A percentile compares a stretch with the other conserved stretches of the same genome.
Conservation (phyloP, 345 rosid species). For the Mallotus nudiflorus region DNA sequence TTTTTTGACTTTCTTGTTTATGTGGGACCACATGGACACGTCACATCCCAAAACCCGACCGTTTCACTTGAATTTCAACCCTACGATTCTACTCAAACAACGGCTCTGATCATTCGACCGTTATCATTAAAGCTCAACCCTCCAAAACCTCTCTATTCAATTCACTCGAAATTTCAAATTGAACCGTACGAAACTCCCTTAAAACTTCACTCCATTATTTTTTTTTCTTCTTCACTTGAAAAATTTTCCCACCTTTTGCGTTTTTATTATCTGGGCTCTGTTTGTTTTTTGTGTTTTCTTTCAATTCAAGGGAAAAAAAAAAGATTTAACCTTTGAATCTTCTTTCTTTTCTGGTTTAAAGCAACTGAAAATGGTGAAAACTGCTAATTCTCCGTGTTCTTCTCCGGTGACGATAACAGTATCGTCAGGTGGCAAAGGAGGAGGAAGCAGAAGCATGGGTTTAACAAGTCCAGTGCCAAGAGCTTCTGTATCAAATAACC, state of each 20-base stretch:
- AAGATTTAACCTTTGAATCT: not conserved
- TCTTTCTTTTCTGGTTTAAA: not conserved
- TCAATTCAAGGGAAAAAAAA: not conserved
- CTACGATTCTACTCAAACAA: slow-evolving; percentile 38
- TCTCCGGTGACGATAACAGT: slow-evolving; percentile 77
- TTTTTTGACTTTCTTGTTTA: slow-evolving; percentile 10
- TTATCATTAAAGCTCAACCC: slow-evolving; percentile 25
- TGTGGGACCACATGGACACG: slow-evolving; percentile 12
- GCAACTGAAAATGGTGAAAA: slow-evolving; percentile 47
- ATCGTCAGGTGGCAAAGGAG: slow-evolving; percentile 62
- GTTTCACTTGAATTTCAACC: slow-evolving; percentile 32
- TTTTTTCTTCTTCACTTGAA: not conserved
- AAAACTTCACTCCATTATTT: not conserved
- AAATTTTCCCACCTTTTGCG: not conserved
- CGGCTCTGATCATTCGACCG: slow-evolving; percentile 54
- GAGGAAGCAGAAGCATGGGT: slow-evolving; percentile 67
- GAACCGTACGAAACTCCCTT: slow-evolving; percentile 4
- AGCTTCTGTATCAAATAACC: slow-evolving; percentile 54
- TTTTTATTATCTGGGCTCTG: slow-evolving; percentile 8
- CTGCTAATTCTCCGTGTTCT: slow-evolving; percentile 49
- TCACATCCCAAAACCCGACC: slow-evolving; percentile 31
- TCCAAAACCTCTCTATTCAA: too few relatives aligned
- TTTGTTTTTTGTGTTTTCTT: not conserved
- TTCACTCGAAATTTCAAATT: slow-evolving; percentile 14
- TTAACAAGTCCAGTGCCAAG: slow-evolving; percentile 70